Evolutionary conservation across 2,329 filamentous ascomycete species (phyloP), one percentile per base, ranked within the genome.

Genomic region (Epichloe elymi): DNA sequence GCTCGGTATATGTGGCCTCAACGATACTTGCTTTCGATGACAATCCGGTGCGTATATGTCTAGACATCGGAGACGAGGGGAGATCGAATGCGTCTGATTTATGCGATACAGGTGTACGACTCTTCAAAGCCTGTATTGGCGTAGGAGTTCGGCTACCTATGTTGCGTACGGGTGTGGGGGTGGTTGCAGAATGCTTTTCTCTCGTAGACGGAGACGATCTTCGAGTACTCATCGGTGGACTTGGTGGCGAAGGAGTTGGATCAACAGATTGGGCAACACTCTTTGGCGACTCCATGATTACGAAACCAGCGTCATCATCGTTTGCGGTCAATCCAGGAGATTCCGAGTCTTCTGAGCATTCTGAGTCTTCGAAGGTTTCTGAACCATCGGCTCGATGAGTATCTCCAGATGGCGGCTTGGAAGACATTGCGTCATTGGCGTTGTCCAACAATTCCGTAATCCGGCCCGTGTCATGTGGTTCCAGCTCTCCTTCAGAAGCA

Each of bases 51-150:
- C 14, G 14, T n/a, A 30, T 33, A 20, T 19, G 40, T 3, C 40
- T 10, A 19, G 46, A 23, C n/a, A 38, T 23, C n/a, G 52, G 52
- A 14, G 52, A 54, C 3, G 52, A 51, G 11, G 52, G 50, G 35
- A 54, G 52, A 35, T 33, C 46, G 35, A 48, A 54, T 5, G 19
- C 38, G 20, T 50, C 52, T 11, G 50, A 38, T n/a, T 43, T 14
- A 8, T 41, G 43, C n/a, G 42, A 40, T 11, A 14, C 36, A 33
- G 52, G 49, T 5, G 46, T 51, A 19, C 36, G 36, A 39, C n/a
- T 17, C 26, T 48, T 46, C 7, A 10, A 19, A 38, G 26, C 14
- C 6, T 43, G 26, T 3, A 37, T 19, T 19, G 52, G 17, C 14
- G 45, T 49, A 20, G 46, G 40, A 12, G 45, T 48, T 48, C 30